Conservation (phyloP, 495 filamentous ascomycete species). For the Neurospora hispaniola region DNA sequence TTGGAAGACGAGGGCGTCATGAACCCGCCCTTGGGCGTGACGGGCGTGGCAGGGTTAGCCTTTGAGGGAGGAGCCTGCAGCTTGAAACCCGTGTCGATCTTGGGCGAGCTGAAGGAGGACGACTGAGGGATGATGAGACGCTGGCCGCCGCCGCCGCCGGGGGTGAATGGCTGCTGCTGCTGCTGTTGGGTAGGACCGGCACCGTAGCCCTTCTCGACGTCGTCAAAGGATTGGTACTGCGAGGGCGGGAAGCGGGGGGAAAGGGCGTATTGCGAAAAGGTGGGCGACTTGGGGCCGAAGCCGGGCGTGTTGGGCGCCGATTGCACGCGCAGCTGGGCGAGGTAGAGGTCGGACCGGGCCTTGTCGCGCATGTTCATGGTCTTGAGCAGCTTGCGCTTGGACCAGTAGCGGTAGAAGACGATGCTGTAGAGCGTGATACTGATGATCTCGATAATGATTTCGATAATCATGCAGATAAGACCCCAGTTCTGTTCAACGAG, state of each 20-base stretch:
- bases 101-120: slow-evolving; percentile 26
- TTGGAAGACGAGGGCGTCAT: slow-evolving; percentile 21
- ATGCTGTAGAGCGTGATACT: slow-evolving; percentile 86
- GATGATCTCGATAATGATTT: slow-evolving; percentile 85
- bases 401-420: slow-evolving; percentile 92
- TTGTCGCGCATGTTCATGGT: slow-evolving; percentile 93
- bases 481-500: slow-evolving; percentile 64
- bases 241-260: slow-evolving; percentile 45
- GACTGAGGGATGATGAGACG: slow-evolving; percentile 34
- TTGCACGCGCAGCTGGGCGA: slow-evolving; percentile 84
- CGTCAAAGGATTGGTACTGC: slow-evolving; percentile 35
- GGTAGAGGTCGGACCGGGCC: slow-evolving; percentile 87
- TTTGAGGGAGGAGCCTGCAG: slow-evolving; percentile 74
- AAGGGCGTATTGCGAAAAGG: slow-evolving; percentile 41
- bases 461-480: slow-evolving; percentile 92
- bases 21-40: slow-evolving; percentile 56
- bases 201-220: slow-evolving; percentile 32
- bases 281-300: slow-evolving; percentile 55
- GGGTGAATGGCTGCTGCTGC: slow-evolving; percentile 32
- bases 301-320: slow-evolving; percentile 92
- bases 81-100: slow-evolving; percentile 50
- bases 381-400: slow-evolving; percentile 87
- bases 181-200: neutral
- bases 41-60: slow-evolving; percentile 62
- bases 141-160: slow-evolving; percentile 26